These are phyloP conservation scores for Mychonastes homosphaera DNA, from an alignment of 139 green algal species.

Conservation along the genomic window DNA sequence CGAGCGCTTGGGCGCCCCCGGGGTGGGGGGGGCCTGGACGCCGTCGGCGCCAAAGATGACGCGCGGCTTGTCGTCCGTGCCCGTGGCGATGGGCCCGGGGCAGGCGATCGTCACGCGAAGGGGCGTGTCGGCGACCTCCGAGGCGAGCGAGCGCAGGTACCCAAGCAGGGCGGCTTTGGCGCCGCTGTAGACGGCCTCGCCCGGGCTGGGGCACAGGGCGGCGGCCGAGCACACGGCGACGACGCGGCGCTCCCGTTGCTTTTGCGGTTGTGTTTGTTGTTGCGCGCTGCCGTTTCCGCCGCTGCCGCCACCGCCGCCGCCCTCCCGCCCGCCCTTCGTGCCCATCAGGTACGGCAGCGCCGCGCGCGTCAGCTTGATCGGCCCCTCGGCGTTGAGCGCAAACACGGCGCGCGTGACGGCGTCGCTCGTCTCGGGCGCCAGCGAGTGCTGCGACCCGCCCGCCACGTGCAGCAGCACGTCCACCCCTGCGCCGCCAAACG, in stretches of 20 bases:
- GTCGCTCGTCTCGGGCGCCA: constrained; percentile 42
- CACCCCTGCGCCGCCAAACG: constrained; percentile 45
- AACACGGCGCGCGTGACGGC: constrained; percentile 53
- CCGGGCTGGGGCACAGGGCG: constrained; percentile 54
- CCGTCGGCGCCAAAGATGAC: constrained; percentile 49
- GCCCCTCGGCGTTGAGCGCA: constrained; percentile 54
- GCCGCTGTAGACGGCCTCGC: constrained; percentile 46
- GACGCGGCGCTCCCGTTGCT: constrained; percentile 52
- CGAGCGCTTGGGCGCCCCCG: constrained; percentile 3
- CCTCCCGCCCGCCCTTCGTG: too few species aligned
- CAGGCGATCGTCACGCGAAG: constrained; percentile 65
- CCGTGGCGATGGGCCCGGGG: constrained; percentile 53
- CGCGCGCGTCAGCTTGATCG: constrained; percentile 59
- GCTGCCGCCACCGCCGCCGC: too few species aligned
- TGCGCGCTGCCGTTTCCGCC: too few species aligned
- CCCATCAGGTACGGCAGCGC: constrained; percentile 53
- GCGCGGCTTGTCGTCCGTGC: constrained; percentile 12
- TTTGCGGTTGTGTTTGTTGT: too few species aligned
- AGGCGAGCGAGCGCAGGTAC: constrained; percentile 61
- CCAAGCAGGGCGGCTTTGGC: constrained; percentile 59
- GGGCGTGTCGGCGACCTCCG: constrained; percentile 52
- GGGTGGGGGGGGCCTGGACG: constrained; percentile 9
- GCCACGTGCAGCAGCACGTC: constrained; percentile 67
- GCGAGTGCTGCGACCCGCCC: constrained; percentile 47
- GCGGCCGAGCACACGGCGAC: constrained; percentile 66